phyloP scores from a whole-genome alignment of 2,329 filamentous ascomycete genomes.

The Sarocladium strictum region DNA sequence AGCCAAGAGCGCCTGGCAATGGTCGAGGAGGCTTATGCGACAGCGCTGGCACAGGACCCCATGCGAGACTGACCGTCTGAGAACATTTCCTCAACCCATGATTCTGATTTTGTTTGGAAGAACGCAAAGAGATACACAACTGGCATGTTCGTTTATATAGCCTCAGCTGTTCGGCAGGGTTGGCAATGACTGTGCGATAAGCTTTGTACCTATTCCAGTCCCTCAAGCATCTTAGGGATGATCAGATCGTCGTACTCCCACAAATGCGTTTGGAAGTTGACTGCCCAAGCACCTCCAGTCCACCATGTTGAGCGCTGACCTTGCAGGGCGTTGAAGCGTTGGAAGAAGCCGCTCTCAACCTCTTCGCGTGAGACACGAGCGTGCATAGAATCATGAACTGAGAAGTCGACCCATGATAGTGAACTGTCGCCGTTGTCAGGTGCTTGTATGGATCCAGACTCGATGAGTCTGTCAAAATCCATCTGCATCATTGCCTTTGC shows the following conservation, averaged over 20 bases:
- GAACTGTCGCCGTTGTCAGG: slow-evolving; percentile 13
- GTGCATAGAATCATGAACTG: slow-evolving; percentile 30
- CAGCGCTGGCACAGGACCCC: background rate
- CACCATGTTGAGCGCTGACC: slow-evolving; percentile 36
- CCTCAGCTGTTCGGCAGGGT: no score
- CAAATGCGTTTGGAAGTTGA: slow-evolving; percentile 23
- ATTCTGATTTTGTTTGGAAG: no score
- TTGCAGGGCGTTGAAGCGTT: slow-evolving; percentile 33
- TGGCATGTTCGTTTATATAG: no score
- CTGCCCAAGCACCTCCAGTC: slow-evolving; percentile 33
- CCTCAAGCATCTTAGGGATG: slow-evolving; percentile 13
- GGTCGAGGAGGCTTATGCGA: background rate
- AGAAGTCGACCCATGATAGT: slow-evolving; percentile 27
- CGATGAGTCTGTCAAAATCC: slow-evolving; percentile 21
- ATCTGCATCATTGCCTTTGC: slow-evolving; percentile 21
- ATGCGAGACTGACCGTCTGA: background rate
- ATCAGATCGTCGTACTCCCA: slow-evolving; percentile 27
- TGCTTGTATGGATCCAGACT: slow-evolving; percentile 18
- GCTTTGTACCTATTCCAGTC: background rate
- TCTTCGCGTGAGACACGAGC: slow-evolving; percentile 24
- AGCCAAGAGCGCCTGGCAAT: background rate
- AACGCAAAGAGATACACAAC: no score
- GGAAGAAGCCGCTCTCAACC: slow-evolving; percentile 34
- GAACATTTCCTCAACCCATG: no score
- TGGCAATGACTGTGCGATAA: no score